Percentiles rank a stretch among this genome's conserved stretches.
phyloP scores from a whole-genome alignment of 2,329 filamentous ascomycete genomes.

The Fusarium annulatum region DNA sequence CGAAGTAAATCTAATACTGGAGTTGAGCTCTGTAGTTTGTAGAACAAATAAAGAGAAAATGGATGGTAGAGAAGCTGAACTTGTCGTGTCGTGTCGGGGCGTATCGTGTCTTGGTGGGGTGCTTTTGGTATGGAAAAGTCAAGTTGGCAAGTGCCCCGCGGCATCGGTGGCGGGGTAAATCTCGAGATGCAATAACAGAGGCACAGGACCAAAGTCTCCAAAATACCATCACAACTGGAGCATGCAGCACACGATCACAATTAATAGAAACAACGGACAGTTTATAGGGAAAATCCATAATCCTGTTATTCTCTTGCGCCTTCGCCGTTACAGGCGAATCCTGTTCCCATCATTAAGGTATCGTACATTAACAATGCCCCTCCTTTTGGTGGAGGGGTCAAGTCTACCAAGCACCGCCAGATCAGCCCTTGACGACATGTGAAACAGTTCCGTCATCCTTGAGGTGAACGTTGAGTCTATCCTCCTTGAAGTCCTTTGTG shows the following conservation, averaged over 20 bases:
- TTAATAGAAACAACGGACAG: neutral
- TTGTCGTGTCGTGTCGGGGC: conserved; percentile 10
- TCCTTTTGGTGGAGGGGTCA: conserved; percentile 3
- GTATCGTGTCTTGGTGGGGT: conserved; percentile 37
- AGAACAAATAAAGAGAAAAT: neutral
- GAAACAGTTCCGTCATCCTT: conserved; percentile 70
- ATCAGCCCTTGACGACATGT: conserved; percentile 67
- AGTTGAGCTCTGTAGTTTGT: neutral
- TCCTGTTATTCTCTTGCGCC: conserved; percentile 25
- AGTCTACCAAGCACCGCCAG: neutral
- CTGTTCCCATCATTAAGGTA: conserved; percentile 8
- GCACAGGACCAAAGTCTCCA: neutral
- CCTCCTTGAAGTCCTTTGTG: conserved; percentile 65
- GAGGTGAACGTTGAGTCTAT: conserved; percentile 69
- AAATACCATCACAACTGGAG: neutral
- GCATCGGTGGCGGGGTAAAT: conserved; percentile 46
- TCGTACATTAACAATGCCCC: conserved; percentile 18
- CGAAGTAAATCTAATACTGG: neutral
- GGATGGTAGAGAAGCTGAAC: neutral
- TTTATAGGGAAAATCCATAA: neutral
- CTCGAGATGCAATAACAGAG: conserved; percentile 46
- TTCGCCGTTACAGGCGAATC: neutral
- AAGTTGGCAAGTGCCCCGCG: conserved; percentile 42
- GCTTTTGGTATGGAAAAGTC: conserved; percentile 42
- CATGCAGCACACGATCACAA: neutral